phyloP scores from a whole-genome alignment of 1,284 basidiomycete genomes.

The Apiotrichum mycotoxinovorans region DNA sequence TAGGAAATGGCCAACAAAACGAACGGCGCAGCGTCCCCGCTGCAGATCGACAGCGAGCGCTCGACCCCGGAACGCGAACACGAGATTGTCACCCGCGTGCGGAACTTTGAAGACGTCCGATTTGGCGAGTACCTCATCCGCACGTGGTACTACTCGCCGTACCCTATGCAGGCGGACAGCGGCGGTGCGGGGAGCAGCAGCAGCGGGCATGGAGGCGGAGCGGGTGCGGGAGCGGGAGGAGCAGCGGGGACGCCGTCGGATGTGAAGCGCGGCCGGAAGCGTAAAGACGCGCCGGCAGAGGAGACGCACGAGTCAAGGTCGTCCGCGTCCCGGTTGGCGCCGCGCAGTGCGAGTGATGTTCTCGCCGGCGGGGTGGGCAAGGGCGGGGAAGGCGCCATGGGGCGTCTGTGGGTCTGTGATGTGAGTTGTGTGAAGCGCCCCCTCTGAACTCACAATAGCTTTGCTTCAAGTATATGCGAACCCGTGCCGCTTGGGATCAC shows the following conservation, averaged over 20 bases:
- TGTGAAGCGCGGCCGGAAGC: slow-evolving; percentile 9
- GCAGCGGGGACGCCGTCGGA: neutral
- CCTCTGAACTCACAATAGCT: slow-evolving; percentile 45
- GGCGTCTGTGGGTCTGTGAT: slow-evolving; percentile 49
- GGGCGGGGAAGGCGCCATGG: slow-evolving; percentile 47
- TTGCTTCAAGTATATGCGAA: slow-evolving; percentile 95
- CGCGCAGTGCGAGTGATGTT: slow-evolving; percentile 62
- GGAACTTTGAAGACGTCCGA: slow-evolving; percentile 50
- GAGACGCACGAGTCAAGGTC: neutral
- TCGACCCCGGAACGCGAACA: slow-evolving; percentile 44
- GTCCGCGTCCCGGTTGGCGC: neutral
- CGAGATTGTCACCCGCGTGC: slow-evolving; percentile 39
- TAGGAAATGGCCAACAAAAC: neutral
- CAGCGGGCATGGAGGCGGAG: slow-evolving; percentile 44
- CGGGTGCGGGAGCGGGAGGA: slow-evolving; percentile 45
- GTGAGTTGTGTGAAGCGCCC: slow-evolving; percentile 24
- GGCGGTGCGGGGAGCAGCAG: too few relatives aligned
- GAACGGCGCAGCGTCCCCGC: neutral
- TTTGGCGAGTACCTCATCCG: slow-evolving; percentile 46
- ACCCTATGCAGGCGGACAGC: slow-evolving; percentile 62
- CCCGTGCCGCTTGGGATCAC: slow-evolving; percentile 65
- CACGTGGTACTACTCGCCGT: slow-evolving; percentile 75
- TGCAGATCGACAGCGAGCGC: neutral
- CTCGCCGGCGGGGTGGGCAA: slow-evolving; percentile 62
- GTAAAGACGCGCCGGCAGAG: slow-evolving; percentile 5